Evolutionary conservation across 495 filamentous ascomycete species (phyloP), one percentile per base, ranked within the genome.

Genomic region (Aspergillus carlsbadensis): DNA sequence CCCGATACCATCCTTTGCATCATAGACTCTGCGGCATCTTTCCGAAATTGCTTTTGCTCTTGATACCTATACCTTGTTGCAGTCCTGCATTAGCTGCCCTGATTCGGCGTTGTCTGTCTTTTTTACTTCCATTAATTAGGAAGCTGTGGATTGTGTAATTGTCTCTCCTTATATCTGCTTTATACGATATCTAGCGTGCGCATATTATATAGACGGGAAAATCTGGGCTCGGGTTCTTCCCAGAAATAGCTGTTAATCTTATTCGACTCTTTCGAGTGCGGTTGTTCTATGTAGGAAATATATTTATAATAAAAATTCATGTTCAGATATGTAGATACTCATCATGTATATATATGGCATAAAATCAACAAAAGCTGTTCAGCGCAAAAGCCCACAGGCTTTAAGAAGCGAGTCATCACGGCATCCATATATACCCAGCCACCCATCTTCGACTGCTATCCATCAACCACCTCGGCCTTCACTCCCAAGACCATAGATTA

Each of bases 1-100:
- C 36, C 54, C 54, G 15, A 57, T 50, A 57, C 45, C 6, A 50
- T 50, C 46, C 45, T 50, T 50, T 56, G 31, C 6, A 56, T 10
- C 24, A 11, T 24, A 41, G 10, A 41, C n/a, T 31, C 18, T 11
- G 31, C 17, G 47, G 47, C 47, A 31, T 50, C 47, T 39, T n/a
- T n/a, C n/a, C 34, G 13, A 42, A 34, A 56, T 35, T 36, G 43
- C 36, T 10, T 36, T 37, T 35, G 15, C 34, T 37, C 21, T 44
- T 36, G 18, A 21, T 24, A 47, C 10, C 6, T 15, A 48, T n/a
- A n/a, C n/a, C n/a, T n/a, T n/a, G n/a, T 15, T 35, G 6, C n/a
- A 33, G 31, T 26, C 26, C 26, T 48, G 15, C 6, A 11, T 21
- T n/a, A 0, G 29, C 24, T 5, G 26, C 20, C 34, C n/a, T 17